Evolutionary conservation across 2,329 filamentous ascomycete genomes (phyloP), one percentile per base, ranked within the genome.

Genomic region (Neofusicoccum umdonicola): DNA sequence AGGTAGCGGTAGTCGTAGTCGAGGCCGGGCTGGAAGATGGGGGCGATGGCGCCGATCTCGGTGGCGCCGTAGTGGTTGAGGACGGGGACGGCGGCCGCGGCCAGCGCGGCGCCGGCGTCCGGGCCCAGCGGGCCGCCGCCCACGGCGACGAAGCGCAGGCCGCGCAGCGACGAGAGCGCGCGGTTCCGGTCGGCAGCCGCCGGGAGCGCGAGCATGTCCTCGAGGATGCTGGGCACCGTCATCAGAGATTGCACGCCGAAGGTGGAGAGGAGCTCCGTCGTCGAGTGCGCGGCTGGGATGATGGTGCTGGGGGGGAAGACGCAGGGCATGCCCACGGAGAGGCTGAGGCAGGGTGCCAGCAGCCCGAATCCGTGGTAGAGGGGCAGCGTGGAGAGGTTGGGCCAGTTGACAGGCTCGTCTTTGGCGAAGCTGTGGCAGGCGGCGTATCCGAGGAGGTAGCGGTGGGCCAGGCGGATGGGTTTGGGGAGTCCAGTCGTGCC

Each of bases 51-150:
- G 1, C 77, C 76, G 1, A 72, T 70, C 63, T 79, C 77, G 1
- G 76, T 79, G 3, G 71, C 70, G 2, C 77, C 77, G 56, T 74
- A 78, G 62, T 76, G 72, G 65, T 77, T 77, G 31, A 79, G 67
- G 1, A 79, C 62, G 44, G 69, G 73, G 17, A 77, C 68, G 1
- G 68, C 66, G 7, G 66, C 66, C 3, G 67, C 51, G 4, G 65
- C 67, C 6, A 78, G 66, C 5, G 17, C 57, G 3, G 66, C 67
- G 15, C 71, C 75, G 11, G 72, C 69, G 1, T 65, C 67, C 1
- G 68, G 50, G 5, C 72, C 73, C 1, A 78, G 66, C 1, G 71
- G 70, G 6, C 73, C 76, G 0, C 76, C 76, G 2, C 76, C 76
- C 6, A 71, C 66, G 3, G 70, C 75, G 11, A 77, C 69, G 65